These are phyloP conservation scores for Euphorbia celastroides DNA, from an alignment of 441 rosid species.

Conservation along the genomic window DNA sequence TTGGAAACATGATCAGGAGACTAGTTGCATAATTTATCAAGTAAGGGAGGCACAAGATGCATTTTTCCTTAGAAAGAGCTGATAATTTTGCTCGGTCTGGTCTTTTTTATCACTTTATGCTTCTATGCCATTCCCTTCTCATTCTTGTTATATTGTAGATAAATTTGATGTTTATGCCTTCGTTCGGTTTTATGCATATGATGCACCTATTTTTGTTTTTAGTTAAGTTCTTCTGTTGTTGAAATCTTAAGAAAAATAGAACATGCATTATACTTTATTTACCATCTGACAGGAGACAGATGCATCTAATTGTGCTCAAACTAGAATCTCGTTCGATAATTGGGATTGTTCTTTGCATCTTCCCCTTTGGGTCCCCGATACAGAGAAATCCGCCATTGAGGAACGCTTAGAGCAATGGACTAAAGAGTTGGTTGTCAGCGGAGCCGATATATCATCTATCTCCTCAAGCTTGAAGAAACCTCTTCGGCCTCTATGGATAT, in stretches of 20 bases:
- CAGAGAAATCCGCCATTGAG: slow-evolving; percentile 70
- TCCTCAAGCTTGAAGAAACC: slow-evolving; percentile 65
- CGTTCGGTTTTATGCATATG: background rate
- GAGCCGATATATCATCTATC: slow-evolving; percentile 73
- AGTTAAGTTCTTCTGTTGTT: background rate
- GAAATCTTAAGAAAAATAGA: no score
- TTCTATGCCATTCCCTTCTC: background rate
- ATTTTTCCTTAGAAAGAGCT: no score
- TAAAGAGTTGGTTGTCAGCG: slow-evolving; percentile 57
- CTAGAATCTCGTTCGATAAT: slow-evolving; percentile 22
- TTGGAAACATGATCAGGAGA: no score
- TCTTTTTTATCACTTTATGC: background rate
- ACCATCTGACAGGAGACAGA: slow-evolving; percentile 24
- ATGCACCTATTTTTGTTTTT: background rate
- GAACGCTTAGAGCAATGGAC: slow-evolving; percentile 67
- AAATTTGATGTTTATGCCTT: background rate
- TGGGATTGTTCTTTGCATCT: slow-evolving; percentile 92
- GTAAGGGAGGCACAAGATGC: no score
- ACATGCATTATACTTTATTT: background rate
- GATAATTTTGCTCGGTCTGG: background rate
- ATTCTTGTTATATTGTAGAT: background rate
- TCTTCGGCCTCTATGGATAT: slow-evolving; percentile 78
- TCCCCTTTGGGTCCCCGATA: slow-evolving; percentile 80
- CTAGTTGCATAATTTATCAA: no score
- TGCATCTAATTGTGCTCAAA: slow-evolving; percentile 20